Evolutionary conservation across 1,139 yeast genomes (phyloP), one percentile per base, ranked within the genome.

Genomic region (Hemisphaericaspora xylofermentans): DNA sequence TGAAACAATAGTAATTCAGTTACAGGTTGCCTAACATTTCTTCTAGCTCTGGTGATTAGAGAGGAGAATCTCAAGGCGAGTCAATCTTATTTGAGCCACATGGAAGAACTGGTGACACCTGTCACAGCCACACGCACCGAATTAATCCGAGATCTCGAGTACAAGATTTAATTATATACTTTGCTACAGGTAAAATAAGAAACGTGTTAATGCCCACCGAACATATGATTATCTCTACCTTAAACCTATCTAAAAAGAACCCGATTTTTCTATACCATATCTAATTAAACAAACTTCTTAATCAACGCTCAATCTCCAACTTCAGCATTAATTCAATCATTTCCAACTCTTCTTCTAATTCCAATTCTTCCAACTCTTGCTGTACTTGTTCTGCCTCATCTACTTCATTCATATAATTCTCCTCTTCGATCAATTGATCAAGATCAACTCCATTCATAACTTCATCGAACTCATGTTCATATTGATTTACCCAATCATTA

Each of bases 361-460:
- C 47, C 16, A 29, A 22, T 21, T 41, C 41, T 32, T 36, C 43
- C 15, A 33, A 35, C 21, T 35, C 38, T 8, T 35, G 33, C 17
- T 42, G 40, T 13, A 39, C 32, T 18, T 31, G 39, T 2, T 38
- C 36, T 12, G 33, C 35, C 28, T 31, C 9, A 8, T 18, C n/a
- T 3, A 13, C 21, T 25, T 36, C 27, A 17, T 25, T 36, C 14
- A 17, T 36, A 36, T 56, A 60, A 2, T 56, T 45, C 40, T 66
- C 69, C 37, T 67, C 71, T 17, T 61, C 63, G 2, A 68, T 49
- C 29, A 67, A 50, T 35, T 48, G 54, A 36, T 65, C 66, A 36
- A 62, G 44, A 40, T 67, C 67, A 14, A 58, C 47, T 10, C 52
- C 56, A 6, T 36, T 43, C 17, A 50, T 47, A 7, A 54, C 44